Base-by-base conservation (phyloP, 148 eudicot genomes). In the Mesembryanthemum crystallinum region DNA sequence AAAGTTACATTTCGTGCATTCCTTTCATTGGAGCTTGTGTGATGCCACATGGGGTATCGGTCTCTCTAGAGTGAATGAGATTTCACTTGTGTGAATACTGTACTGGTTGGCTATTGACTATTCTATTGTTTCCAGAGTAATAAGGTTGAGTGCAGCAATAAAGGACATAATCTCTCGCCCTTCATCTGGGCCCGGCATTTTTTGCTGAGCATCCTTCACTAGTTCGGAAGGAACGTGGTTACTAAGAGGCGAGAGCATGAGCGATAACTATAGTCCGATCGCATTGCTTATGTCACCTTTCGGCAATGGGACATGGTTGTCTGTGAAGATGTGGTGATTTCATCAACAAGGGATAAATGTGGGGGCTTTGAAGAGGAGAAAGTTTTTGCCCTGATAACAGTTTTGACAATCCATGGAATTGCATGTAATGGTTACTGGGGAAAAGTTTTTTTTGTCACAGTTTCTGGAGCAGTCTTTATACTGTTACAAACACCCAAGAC, bases 41-140 rank as follows among this genome's bases (percentile, higher is more conserved):
- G n/a, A 58, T 9, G 72, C 11, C 73, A 29, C 42, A 6, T 30
- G 24, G 20, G 27, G 37, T 21, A 20, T 27, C 20, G 20, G 61
- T 71, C 29, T 70, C 5, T 35, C 21, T 52, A 13, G 43, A 57
- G 8, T 33, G 64, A 30, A 32, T 21, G 62, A 54, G 29, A 62
- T 28, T 69, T 72, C 74, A 33, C 62, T 20, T 55, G 27, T 71
- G 63, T 52, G 63, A n/a, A n/a, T 71, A 39, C 42, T 54, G n/a
- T 11, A 55, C 20, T 5, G 49, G 42, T 70, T n/a, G n/a, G n/a
- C n/a, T n/a, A n/a, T n/a, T n/a, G n/a, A 30, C 45, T 9, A 0
- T 28, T 15, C 39, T 49, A 12, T 0, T 69, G 27, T 57, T 68
- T 69, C 42, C 25, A n/a, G 23, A 27, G 32, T 21, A 30, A 52